These are phyloP conservation scores for Solanum lycopersicoides DNA, from an alignment of 257 asterid species.

Conservation along the genomic window DNA sequence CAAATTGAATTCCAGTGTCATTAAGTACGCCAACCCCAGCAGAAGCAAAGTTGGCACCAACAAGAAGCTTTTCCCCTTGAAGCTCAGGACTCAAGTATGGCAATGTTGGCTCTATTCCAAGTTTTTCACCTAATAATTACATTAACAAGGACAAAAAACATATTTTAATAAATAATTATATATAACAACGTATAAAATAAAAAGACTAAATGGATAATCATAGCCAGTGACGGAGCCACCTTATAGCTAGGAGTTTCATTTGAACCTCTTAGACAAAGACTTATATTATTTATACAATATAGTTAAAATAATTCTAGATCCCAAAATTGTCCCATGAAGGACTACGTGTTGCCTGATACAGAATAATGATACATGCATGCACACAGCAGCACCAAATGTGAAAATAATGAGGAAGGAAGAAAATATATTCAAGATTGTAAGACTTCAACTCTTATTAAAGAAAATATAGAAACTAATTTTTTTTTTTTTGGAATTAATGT, in stretches of 20 bases:
- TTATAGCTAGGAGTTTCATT: no score
- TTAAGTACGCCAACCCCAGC: slow-evolving; percentile 85
- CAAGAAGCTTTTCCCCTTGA: slow-evolving; percentile 37
- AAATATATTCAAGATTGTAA: not conserved
- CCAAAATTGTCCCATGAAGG: not conserved
- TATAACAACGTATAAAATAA: not conserved
- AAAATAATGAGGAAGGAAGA: not conserved
- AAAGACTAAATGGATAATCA: not conserved
- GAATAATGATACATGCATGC: not conserved
- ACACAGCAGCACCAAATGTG: not conserved
- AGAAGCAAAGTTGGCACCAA: slow-evolving; percentile 90
- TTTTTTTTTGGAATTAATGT: no score
- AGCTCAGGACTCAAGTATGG: slow-evolving; percentile 66
- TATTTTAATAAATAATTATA: slow-evolving; percentile 26
- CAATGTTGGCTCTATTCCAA: slow-evolving; percentile 51
- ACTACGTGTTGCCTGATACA: not conserved
- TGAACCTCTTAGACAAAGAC: no score
- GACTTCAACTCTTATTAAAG: not conserved
- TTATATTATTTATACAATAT: no score
- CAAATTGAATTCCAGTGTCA: slow-evolving; percentile 85
- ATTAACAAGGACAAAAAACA: not conserved
- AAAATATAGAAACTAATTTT: not conserved
- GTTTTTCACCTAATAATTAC: slow-evolving; percentile 40
- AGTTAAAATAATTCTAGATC: not conserved
- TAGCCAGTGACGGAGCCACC: no score